Evolutionary conservation across 768 basidiomycete genomes (phyloP).

Genomic region (Suillus spraguei): DNA sequence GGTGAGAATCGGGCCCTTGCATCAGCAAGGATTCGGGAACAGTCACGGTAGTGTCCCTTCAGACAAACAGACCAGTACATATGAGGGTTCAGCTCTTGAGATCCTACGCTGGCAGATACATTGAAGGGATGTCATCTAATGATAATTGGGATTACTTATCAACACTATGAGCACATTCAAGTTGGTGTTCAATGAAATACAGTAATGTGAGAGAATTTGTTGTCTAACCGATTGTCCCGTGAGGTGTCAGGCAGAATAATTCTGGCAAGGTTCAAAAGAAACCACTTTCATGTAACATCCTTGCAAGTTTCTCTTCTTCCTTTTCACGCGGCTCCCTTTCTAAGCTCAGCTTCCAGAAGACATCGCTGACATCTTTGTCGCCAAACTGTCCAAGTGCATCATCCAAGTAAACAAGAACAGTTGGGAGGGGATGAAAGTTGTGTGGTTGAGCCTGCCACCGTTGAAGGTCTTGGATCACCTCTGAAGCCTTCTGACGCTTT

Average conservation of each 20-base stretch:
- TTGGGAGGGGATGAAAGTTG: constrained; percentile 48
- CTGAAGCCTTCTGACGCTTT: constrained; percentile 56
- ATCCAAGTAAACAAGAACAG: constrained; percentile 47
- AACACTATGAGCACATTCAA: background rate
- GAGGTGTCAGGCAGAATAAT: background rate
- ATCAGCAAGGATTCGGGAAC: too few relatives aligned
- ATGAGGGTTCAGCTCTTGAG: background rate
- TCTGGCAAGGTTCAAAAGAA: constrained; percentile 29
- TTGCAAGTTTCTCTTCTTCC: constrained; percentile 52
- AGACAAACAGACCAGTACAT: too few relatives aligned
- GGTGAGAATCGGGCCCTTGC: too few relatives aligned
- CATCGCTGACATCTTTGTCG: constrained; percentile 34
- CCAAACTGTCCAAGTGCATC: constrained; percentile 40
- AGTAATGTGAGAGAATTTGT: background rate
- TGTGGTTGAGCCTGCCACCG: constrained; percentile 57
- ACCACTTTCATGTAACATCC: constrained; percentile 41
- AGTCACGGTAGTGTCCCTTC: too few relatives aligned
- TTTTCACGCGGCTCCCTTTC: constrained; percentile 56
- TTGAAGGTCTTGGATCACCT: constrained; percentile 59
- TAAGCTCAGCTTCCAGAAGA: constrained; percentile 49
- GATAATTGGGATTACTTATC: background rate
- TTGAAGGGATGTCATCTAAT: background rate
- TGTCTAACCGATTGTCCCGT: background rate
- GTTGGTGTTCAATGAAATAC: background rate
- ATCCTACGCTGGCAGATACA: background rate